phyloP scores from a whole-genome alignment of 2,329 filamentous ascomycete species.

The Paramyrothecium sp. region DNA sequence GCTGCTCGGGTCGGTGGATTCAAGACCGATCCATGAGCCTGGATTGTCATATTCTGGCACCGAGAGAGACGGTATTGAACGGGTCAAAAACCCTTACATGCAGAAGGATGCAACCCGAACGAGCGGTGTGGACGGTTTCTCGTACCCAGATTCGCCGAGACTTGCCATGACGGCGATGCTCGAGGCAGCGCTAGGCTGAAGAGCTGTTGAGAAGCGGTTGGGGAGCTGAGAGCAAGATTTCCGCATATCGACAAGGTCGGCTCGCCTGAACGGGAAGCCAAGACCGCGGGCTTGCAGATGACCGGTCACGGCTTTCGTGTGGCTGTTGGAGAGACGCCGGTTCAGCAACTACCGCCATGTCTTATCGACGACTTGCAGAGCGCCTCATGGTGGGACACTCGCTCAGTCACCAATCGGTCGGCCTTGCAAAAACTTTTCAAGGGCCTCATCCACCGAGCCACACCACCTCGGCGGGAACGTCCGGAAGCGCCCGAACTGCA shows the following conservation, averaged over 20 bases:
- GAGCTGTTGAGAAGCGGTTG: background rate
- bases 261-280: no score
- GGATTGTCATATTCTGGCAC: background rate
- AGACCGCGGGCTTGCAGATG: no score
- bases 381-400: background rate
- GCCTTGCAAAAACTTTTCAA: background rate
- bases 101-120: background rate
- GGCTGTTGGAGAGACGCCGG: no score
- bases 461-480: background rate
- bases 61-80: background rate
- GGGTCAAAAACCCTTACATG: background rate
- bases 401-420: background rate
- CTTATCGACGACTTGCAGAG: no score
- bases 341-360: no score
- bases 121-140: background rate
- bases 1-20: background rate
- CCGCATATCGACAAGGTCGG: no score
- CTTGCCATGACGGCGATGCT: background rate
- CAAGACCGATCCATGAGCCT: background rate
- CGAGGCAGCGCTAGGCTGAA: background rate
- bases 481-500: background rate
- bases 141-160: background rate
- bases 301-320: no score
- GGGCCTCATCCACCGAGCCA: background rate
- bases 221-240: background rate